These are phyloP conservation scores for Aphanomyces invadans DNA, from an alignment of 352 stramenopile genomes.

Conservation along the genomic window DNA sequence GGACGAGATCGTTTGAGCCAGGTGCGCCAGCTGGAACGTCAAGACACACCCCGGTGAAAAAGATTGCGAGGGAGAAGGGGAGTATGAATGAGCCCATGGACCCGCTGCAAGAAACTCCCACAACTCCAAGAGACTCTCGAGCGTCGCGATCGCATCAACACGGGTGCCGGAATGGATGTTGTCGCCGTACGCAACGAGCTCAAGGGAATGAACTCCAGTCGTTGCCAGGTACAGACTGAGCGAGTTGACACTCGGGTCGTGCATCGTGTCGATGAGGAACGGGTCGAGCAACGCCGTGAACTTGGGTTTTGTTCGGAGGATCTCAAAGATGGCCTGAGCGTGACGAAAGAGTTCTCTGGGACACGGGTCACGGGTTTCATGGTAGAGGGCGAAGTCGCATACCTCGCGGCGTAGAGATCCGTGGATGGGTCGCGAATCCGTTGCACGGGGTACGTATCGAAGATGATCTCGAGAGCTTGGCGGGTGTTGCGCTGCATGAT, in stretches of 20 bases:
- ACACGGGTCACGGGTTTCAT: not conserved
- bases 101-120: constrained; percentile 2
- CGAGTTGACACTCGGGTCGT: not conserved
- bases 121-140: not conserved
- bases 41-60: not conserved
- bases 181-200: not conserved
- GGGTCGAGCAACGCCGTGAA: constrained; percentile 10
- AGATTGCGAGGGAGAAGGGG: not conserved
- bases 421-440: constrained; percentile 14
- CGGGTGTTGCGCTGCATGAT: constrained; percentile 4
- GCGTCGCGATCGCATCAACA: not conserved
- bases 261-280: not conserved
- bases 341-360: constrained; percentile 6
- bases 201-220: not conserved
- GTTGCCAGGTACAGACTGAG: not conserved
- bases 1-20: not conserved
- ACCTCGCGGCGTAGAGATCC: constrained; percentile 16
- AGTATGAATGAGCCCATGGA: not conserved
- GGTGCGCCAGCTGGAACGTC: not conserved
- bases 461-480: constrained; percentile 5
- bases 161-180: not conserved
- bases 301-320: constrained; percentile 9
- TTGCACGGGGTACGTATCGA: not conserved
- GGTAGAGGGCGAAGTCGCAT: not conserved
- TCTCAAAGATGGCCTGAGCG: constrained; percentile 16